A percentile compares a stretch with the other conserved stretches of the same genome.
Conservation (phyloP, 2,329 filamentous ascomycete genomes). For the Tolypocladium ovalisporum region DNA sequence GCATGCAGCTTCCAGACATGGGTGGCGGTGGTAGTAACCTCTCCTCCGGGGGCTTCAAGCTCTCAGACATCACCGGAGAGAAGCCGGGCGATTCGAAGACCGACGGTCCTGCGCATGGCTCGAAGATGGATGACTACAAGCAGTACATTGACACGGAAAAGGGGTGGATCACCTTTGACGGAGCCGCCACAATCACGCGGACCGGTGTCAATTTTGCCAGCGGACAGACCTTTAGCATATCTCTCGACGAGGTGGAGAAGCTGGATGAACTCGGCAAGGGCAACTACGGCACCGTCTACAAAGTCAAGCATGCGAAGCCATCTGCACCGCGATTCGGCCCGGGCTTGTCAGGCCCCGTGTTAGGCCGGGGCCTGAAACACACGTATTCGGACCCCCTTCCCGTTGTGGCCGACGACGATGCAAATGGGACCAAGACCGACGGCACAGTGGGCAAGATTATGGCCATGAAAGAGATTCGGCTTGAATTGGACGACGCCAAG, state of each 20-base stretch:
- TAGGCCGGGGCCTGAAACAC: slow-evolving; percentile 29
- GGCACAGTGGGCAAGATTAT: slow-evolving; percentile 68
- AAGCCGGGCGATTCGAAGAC: slow-evolving; percentile 10
- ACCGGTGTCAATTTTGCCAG: slow-evolving; percentile 87
- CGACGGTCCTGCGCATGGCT: slow-evolving; percentile 28
- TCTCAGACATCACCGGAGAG: slow-evolving; percentile 28
- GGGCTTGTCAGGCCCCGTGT: slow-evolving; percentile 43
- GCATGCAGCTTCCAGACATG: slow-evolving; percentile 49
- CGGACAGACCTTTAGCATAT: slow-evolving; percentile 85
- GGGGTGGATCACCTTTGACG: slow-evolving; percentile 84
- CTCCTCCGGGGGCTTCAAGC: slow-evolving; percentile 26
- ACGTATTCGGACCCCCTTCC: slow-evolving; percentile 24
- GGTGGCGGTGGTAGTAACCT: slow-evolving; percentile 16
- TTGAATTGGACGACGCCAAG: slow-evolving; percentile 93
- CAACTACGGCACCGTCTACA: slow-evolving; percentile 97
- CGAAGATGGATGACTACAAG: slow-evolving; percentile 48
- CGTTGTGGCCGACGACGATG: slow-evolving; percentile 15
- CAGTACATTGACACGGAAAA: slow-evolving; percentile 88
- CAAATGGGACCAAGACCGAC: slow-evolving; percentile 18
- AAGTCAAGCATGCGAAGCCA: slow-evolving; percentile 74
- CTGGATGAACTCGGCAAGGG: slow-evolving; percentile 91
- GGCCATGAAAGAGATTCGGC: slow-evolving; percentile 98
- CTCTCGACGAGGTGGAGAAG: slow-evolving; percentile 88
- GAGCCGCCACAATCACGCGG: slow-evolving; percentile 80
- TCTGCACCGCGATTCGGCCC: slow-evolving; percentile 46